Evolutionary conservation across 805 yeast genomes (phyloP).

Genomic region (Candida berthetii): DNA sequence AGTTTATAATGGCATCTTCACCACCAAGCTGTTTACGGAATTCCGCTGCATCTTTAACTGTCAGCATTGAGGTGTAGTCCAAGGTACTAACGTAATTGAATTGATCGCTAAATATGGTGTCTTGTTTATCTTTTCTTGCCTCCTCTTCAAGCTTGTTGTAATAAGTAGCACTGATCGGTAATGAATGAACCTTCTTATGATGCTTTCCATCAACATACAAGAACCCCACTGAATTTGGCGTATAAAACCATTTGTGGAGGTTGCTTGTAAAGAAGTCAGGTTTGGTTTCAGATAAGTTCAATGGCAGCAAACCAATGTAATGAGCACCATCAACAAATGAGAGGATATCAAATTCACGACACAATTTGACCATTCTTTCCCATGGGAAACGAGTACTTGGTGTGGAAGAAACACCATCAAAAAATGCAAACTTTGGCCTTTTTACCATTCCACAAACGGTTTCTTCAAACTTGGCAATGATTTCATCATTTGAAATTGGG

Average conservation of each 20-base stretch:
- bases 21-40: constrained; percentile 53
- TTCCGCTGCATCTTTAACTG: constrained; percentile 40
- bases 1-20: constrained; percentile 40
- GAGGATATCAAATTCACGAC: constrained; percentile 37
- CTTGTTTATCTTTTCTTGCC: not conserved
- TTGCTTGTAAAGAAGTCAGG: constrained; percentile 61
- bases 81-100: constrained; percentile 46
- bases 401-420: constrained; percentile 54
- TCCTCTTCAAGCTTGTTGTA: constrained; percentile 5
- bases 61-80: constrained; percentile 34
- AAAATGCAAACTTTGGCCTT: constrained; percentile 36
- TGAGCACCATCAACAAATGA: constrained; percentile 72
- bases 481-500: constrained; percentile 36
- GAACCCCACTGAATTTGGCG: constrained; percentile 51
- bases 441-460: constrained; percentile 14
- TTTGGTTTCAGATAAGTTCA: constrained; percentile 25
- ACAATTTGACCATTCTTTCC: constrained; percentile 35
- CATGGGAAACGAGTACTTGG: constrained; percentile 59
- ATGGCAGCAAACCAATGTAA: constrained; percentile 37
- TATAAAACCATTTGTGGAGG: constrained; percentile 63
- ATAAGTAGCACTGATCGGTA: constrained; percentile 46
- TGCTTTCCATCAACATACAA: constrained; percentile 48
- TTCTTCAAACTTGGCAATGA: constrained; percentile 25
- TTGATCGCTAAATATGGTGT: constrained; percentile 21
- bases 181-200: constrained; percentile 43